Evolutionary conservation across 1,284 basidiomycete genomes (phyloP).

Genomic region (Paramarasmius palmivorus): DNA sequence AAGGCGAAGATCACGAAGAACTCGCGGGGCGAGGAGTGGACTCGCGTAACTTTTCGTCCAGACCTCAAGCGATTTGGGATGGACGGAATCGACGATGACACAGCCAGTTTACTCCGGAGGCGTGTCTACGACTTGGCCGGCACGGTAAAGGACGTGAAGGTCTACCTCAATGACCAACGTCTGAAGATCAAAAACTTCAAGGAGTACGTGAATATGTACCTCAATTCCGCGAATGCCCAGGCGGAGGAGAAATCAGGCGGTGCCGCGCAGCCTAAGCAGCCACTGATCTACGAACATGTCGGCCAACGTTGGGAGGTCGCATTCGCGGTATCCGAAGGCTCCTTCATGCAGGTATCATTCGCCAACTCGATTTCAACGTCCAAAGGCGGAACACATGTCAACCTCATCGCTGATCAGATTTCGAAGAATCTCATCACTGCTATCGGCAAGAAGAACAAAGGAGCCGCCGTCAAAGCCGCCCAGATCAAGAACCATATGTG

Average conservation of each 20-base stretch:
- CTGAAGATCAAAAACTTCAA: slow-evolving; percentile 97
- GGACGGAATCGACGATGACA: slow-evolving; percentile 91
- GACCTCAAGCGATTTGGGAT: slow-evolving; percentile 94
- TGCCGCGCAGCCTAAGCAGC: slow-evolving; percentile 73
- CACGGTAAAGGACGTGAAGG: slow-evolving; percentile 92
- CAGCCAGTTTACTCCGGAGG: slow-evolving; percentile 86
- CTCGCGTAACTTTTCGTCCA: slow-evolving; percentile 93
- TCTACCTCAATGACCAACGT: slow-evolving; percentile 90
- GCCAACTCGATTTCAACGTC: slow-evolving; percentile 98
- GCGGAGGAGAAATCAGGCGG: slow-evolving; percentile 70
- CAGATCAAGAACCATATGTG: slow-evolving; percentile 99
- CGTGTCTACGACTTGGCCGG: slow-evolving; percentile 98
- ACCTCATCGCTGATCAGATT: slow-evolving; percentile 86
- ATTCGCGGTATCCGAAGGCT: slow-evolving; percentile 91
- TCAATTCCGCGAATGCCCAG: slow-evolving; percentile 70
- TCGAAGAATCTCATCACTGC: slow-evolving; percentile 80
- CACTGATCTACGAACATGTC: slow-evolving; percentile 83
- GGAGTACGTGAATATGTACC: slow-evolving; percentile 96
- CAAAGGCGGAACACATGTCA: slow-evolving; percentile 97
- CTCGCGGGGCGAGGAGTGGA: slow-evolving; percentile 85
- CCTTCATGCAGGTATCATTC: slow-evolving; percentile 94
- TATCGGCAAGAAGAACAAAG: slow-evolving; percentile 97
- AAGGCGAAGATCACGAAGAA: slow-evolving; percentile 94
- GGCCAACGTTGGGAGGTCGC: slow-evolving; percentile 93
- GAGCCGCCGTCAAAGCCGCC: slow-evolving; percentile 85